Evolutionary conservation across 768 basidiomycete species (phyloP).

Genomic region (Rhodosporidiobolus odoratus): DNA sequence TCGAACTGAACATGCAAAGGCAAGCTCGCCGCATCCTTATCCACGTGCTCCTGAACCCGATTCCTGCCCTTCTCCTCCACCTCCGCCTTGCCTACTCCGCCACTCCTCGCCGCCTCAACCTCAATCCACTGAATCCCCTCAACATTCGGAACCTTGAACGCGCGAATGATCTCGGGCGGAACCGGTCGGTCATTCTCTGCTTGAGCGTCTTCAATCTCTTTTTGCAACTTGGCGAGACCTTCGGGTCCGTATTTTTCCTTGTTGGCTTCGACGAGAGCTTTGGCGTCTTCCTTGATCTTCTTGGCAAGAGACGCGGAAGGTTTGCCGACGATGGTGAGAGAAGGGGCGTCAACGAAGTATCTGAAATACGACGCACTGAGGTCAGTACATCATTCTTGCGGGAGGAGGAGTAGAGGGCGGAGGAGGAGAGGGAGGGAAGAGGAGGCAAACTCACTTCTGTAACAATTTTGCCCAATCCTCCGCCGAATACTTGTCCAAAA

Average conservation of each 20-base stretch:
- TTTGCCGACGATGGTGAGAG: slow-evolving; percentile 73
- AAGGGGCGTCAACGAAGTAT: slow-evolving; percentile 68
- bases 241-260: slow-evolving; percentile 66
- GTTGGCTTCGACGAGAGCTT: slow-evolving; percentile 66
- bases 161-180: slow-evolving; percentile 69
- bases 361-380: too few relatives aligned
- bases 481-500: slow-evolving; percentile 65
- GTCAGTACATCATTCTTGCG: too few relatives aligned
- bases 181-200: slow-evolving; percentile 76
- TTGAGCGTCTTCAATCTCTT: slow-evolving; percentile 73
- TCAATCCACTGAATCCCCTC: slow-evolving; percentile 90
- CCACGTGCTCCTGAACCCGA: slow-evolving; percentile 60
- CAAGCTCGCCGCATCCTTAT: slow-evolving; percentile 59
- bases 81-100: slow-evolving; percentile 48
- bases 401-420: background rate
- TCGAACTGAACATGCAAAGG: slow-evolving; percentile 92
- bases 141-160: slow-evolving; percentile 86
- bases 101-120: slow-evolving; percentile 62
- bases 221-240: slow-evolving; percentile 66
- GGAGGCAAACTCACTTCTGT: slow-evolving; percentile 55
- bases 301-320: slow-evolving; percentile 80
- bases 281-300: slow-evolving; percentile 73
- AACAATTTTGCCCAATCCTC: slow-evolving; percentile 72
- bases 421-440: background rate
- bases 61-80: slow-evolving; percentile 26